These are phyloP conservation scores for Penicillium roqueforti DNA, from an alignment of 495 filamentous ascomycete genomes.

Conservation along the genomic window DNA sequence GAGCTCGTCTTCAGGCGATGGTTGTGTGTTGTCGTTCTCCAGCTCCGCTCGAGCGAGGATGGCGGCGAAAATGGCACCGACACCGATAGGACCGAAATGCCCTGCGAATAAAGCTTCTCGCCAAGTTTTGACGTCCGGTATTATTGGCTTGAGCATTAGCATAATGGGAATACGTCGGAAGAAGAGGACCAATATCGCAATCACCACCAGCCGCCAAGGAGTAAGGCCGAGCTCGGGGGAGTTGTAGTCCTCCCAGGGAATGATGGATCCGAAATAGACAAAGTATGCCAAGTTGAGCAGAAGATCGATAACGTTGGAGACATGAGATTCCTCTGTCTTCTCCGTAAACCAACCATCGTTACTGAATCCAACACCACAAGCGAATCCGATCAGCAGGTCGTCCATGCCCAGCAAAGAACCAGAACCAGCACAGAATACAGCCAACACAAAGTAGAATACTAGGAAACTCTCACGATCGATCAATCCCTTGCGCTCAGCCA, in stretches of 20 bases:
- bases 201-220: slow-evolving; percentile 84
- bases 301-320: slow-evolving; percentile 98
- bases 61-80: slow-evolving; percentile 93
- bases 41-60: slow-evolving; percentile 88
- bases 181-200: slow-evolving; percentile 87
- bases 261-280: slow-evolving; percentile 94
- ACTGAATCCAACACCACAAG: slow-evolving; percentile 92
- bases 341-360: slow-evolving; percentile 99
- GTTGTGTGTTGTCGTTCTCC: slow-evolving; percentile 67
- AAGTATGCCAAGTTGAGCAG: slow-evolving; percentile 97
- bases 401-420: slow-evolving; percentile 90
- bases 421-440: slow-evolving; percentile 93
- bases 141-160: slow-evolving; percentile 84
- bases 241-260: slow-evolving; percentile 91
- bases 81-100: slow-evolving; percentile 97
- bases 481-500: slow-evolving; percentile 75
- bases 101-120: slow-evolving; percentile 96
- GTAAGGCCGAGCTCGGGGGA: slow-evolving; percentile 61
- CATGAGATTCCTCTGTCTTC: slow-evolving; percentile 97
- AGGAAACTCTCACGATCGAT: slow-evolving; percentile 97
- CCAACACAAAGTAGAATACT: slow-evolving; percentile 97
- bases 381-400: slow-evolving; percentile 94
- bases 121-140: slow-evolving; percentile 98
- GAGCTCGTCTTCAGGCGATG: slow-evolving; percentile 59
- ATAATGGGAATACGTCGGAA: slow-evolving; percentile 97